phyloP scores from a whole-genome alignment of 1,139 yeast species.

The Geotrichum citri-aurantii region DNA sequence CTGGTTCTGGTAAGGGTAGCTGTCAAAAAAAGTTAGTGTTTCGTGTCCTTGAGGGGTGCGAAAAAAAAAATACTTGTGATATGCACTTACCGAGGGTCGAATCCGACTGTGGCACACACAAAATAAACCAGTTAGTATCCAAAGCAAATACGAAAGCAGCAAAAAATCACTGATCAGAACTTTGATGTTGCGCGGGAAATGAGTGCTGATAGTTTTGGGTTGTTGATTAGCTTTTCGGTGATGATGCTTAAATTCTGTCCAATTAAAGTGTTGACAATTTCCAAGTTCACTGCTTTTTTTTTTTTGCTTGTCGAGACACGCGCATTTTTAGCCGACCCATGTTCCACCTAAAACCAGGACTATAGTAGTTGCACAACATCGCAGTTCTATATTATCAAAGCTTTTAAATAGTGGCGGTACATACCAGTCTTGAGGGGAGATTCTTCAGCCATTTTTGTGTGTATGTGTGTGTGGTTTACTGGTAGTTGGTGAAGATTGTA shows the following conservation, averaged over 20 bases:
- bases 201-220: not conserved
- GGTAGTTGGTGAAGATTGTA: not conserved
- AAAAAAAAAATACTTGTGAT: not conserved
- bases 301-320: not conserved
- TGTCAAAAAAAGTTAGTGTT: not conserved
- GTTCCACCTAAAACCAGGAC: too few species aligned
- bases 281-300: not conserved
- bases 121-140: constrained; percentile 1
- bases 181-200: not conserved
- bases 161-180: not conserved
- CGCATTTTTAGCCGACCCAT: not conserved
- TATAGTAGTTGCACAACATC: too few species aligned
- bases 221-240: not conserved
- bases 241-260: not conserved
- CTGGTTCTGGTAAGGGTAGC: constrained; percentile 85
- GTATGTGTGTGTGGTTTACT: not conserved
- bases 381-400: not conserved
- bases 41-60: not conserved
- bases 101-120: constrained; percentile 14
- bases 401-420: constrained; percentile 41
- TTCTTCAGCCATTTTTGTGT: constrained; percentile 34
- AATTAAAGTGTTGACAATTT: not conserved
- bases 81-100: constrained; percentile 19
- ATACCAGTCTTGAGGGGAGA: constrained; percentile 68
- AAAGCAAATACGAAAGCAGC: not conserved